These are phyloP conservation scores for Haematococcus lacustris DNA, from an alignment of 139 green algal genomes.

Conservation along the genomic window DNA sequence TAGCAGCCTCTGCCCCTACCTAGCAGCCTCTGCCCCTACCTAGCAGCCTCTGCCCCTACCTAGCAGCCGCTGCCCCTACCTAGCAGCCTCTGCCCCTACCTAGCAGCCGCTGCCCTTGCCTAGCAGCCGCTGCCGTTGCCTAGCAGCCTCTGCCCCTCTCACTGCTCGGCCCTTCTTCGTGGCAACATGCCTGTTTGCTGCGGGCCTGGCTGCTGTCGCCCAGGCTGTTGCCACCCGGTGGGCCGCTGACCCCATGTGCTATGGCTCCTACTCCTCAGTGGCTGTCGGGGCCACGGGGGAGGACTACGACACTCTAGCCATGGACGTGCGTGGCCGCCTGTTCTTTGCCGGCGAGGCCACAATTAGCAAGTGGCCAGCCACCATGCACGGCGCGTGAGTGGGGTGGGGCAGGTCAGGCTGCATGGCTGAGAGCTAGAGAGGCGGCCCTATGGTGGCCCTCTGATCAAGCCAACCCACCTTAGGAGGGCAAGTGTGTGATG, in stretches of 20 bases:
- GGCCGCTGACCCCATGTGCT: slow-evolving; percentile 68
- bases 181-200: too few relatives aligned
- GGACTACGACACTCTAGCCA: slow-evolving; percentile 81
- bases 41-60: too few relatives aligned
- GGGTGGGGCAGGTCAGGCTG: slow-evolving; percentile 28
- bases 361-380: slow-evolving; percentile 83
- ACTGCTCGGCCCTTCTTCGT: too few relatives aligned
- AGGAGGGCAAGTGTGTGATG: background rate
- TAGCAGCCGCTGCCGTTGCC: too few relatives aligned
- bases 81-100: too few relatives aligned
- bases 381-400: slow-evolving; percentile 91
- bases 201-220: background rate
- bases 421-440: background rate
- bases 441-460: slow-evolving; percentile 9
- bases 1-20: too few relatives aligned
- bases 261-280: slow-evolving; percentile 85
- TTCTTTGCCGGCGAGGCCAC: slow-evolving; percentile 91
- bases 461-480: background rate
- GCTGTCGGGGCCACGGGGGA: slow-evolving; percentile 60
- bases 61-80: too few relatives aligned
- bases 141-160: too few relatives aligned
- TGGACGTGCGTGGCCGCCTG: slow-evolving; percentile 55
- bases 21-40: too few relatives aligned
- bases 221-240: slow-evolving; percentile 77
- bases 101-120: too few relatives aligned